phyloP scores from a whole-genome alignment of 495 filamentous ascomycete species.

The Cercophora samala region DNA sequence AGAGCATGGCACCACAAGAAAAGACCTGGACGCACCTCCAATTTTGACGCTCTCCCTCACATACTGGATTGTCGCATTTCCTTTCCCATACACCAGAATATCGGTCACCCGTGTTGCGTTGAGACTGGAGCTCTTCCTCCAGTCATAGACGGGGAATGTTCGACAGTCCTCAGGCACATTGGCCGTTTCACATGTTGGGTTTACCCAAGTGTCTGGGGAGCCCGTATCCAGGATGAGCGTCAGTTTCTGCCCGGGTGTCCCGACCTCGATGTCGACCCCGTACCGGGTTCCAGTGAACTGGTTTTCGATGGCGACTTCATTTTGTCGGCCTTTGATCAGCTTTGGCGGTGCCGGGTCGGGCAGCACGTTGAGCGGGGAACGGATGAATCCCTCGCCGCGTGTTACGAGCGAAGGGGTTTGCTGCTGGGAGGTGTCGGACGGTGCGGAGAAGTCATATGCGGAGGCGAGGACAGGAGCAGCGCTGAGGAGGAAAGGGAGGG shows the following conservation, averaged over 20 bases:
- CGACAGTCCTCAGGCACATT: slow-evolving; percentile 28
- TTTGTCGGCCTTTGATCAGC: slow-evolving; percentile 17
- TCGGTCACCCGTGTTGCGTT: slow-evolving; percentile 25
- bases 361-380: slow-evolving; percentile 16
- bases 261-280: slow-evolving; percentile 19
- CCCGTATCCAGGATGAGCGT: slow-evolving; percentile 43
- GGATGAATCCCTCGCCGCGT: slow-evolving; percentile 23
- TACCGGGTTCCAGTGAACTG: slow-evolving; percentile 19
- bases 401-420: not conserved
- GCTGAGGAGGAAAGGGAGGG: slow-evolving; percentile 13
- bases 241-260: slow-evolving; percentile 29
- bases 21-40: slow-evolving; percentile 27
- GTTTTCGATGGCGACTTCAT: slow-evolving; percentile 16
- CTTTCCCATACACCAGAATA: slow-evolving; percentile 38
- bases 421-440: not conserved
- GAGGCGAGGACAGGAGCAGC: not conserved
- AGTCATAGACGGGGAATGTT: slow-evolving; percentile 34
- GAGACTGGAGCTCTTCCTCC: slow-evolving; percentile 31
- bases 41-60: slow-evolving; percentile 41
- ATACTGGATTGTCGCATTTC: slow-evolving; percentile 40
- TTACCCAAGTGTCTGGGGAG: slow-evolving; percentile 45
- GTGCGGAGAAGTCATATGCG: slow-evolving; percentile 2
- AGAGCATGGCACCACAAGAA: not conserved
- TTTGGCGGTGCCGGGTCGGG: not conserved
- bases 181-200: slow-evolving; percentile 36